Evolutionary conservation across 371 early-diverging fungal species (phyloP).

Genomic region (Circinella minor): DNA sequence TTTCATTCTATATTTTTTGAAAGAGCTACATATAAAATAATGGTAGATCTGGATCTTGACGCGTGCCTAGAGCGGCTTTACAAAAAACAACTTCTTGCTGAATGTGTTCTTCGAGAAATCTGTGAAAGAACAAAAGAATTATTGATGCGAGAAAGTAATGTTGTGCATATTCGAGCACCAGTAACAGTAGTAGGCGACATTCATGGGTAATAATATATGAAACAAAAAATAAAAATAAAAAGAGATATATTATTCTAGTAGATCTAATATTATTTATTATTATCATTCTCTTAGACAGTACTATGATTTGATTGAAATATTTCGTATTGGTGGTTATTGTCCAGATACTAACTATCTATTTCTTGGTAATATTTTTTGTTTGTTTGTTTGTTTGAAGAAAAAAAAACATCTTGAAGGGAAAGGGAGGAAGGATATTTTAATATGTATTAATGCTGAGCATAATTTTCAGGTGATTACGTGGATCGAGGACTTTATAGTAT

Average conservation of each 20-base stretch:
- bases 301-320: slow-evolving; percentile 94
- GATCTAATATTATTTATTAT: neutral
- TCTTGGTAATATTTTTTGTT: slow-evolving; percentile 60
- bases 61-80: slow-evolving; percentile 73
- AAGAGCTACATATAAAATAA: slow-evolving; percentile 4
- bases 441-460: neutral
- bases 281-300: slow-evolving; percentile 75
- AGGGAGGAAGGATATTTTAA: no score
- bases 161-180: slow-evolving; percentile 85
- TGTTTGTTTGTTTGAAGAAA: no score
- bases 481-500: slow-evolving; percentile 96
- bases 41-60: slow-evolving; percentile 71
- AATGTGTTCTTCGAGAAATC: slow-evolving; percentile 84
- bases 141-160: slow-evolving; percentile 90
- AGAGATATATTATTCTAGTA: neutral
- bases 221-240: neutral
- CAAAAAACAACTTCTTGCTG: slow-evolving; percentile 82
- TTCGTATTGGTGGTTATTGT: slow-evolving; percentile 91
- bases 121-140: slow-evolving; percentile 90
- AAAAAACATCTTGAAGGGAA: no score
- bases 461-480: slow-evolving; percentile 89
- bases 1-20: no score
- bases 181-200: slow-evolving; percentile 96
- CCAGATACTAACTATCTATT: slow-evolving; percentile 96
- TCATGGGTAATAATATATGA: slow-evolving; percentile 73